These are phyloP conservation scores for Phytophthora pseudosyringae DNA, from an alignment of 352 stramenopile species.

Conservation along the genomic window DNA sequence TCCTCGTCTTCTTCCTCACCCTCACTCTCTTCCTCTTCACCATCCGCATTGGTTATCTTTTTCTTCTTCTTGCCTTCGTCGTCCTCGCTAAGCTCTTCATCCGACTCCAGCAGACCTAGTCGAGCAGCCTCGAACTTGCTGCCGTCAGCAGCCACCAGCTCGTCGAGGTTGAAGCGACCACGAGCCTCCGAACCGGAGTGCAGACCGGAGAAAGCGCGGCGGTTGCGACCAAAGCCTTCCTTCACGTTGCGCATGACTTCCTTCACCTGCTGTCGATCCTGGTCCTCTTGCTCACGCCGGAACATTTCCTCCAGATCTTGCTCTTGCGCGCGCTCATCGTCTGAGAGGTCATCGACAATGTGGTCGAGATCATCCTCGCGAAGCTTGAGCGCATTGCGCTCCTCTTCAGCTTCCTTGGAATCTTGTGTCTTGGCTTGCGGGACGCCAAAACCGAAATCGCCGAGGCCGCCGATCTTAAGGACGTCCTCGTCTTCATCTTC, in stretches of 20 bases:
- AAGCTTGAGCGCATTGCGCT: constrained; percentile 75
- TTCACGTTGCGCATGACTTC: constrained; percentile 91
- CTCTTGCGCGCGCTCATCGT: constrained; percentile 74
- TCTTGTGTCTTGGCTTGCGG: constrained; percentile 70
- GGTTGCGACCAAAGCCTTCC: constrained; percentile 87
- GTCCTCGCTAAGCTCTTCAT: constrained; percentile 76
- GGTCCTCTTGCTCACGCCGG: constrained; percentile 68
- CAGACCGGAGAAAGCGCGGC: constrained; percentile 68
- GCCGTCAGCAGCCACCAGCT: constrained; percentile 83
- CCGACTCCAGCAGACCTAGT: constrained; percentile 78
- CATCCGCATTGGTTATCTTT: constrained; percentile 35
- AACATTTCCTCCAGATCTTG: constrained; percentile 80
- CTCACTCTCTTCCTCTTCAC: constrained; percentile 39
- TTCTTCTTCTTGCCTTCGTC: constrained; percentile 50
- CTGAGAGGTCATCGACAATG: constrained; percentile 88
- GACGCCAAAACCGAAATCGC: constrained; percentile 88
- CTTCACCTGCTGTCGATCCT: constrained; percentile 76
- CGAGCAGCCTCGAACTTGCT: constrained; percentile 79
- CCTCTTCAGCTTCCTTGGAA: constrained; percentile 80
- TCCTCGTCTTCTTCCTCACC: constrained; percentile 79
- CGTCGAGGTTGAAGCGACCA: constrained; percentile 84
- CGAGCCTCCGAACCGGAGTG: constrained; percentile 60
- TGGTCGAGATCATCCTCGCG: constrained; percentile 83
- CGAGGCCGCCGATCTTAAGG: constrained; percentile 81
- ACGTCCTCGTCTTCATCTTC: constrained; percentile 88